These are phyloP conservation scores for Jamesozyma jinghongensis DNA, from an alignment of 805 yeast genomes.

Conservation along the genomic window DNA sequence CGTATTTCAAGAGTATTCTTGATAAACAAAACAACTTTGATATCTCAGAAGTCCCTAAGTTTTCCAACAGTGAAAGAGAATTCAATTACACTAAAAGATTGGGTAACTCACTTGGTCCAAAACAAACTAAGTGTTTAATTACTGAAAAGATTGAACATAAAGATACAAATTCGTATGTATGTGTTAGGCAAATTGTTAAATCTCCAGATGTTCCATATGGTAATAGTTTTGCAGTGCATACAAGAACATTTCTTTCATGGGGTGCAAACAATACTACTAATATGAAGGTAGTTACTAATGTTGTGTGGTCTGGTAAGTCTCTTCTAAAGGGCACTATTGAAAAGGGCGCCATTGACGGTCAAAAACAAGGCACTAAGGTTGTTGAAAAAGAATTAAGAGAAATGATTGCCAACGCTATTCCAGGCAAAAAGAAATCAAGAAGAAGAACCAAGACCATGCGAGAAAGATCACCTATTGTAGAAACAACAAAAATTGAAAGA, in stretches of 20 bases:
- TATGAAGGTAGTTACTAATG: constrained; percentile 46
- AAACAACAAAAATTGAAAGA: neutral
- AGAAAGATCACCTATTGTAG: neutral
- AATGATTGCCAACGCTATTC: constrained; percentile 22
- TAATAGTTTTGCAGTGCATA: constrained; percentile 50
- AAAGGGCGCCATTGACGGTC: constrained; percentile 68
- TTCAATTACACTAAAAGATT: constrained; percentile 53
- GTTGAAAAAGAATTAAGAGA: constrained; percentile 36
- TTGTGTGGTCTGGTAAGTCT: constrained; percentile 67
- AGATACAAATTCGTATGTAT: constrained; percentile 37
- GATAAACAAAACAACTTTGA: constrained; percentile 55
- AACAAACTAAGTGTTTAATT: constrained; percentile 56
- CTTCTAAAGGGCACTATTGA: constrained; percentile 73
- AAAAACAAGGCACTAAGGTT: constrained; percentile 44
- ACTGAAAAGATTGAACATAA: constrained; percentile 45
- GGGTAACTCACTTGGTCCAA: constrained; percentile 59
- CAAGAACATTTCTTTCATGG: constrained; percentile 59
- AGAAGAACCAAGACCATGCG: constrained; percentile 7
- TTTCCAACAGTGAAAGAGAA: constrained; percentile 34
- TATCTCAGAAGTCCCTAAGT: constrained; percentile 43
- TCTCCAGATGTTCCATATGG: constrained; percentile 79
- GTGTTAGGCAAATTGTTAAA: constrained; percentile 43
- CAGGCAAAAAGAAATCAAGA: constrained; percentile 4
- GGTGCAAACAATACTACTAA: constrained; percentile 47
- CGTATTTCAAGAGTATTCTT: constrained; percentile 39